These are phyloP conservation scores for Solanum chaucha DNA, from an alignment of 257 asterid species.

Conservation along the genomic window DNA sequence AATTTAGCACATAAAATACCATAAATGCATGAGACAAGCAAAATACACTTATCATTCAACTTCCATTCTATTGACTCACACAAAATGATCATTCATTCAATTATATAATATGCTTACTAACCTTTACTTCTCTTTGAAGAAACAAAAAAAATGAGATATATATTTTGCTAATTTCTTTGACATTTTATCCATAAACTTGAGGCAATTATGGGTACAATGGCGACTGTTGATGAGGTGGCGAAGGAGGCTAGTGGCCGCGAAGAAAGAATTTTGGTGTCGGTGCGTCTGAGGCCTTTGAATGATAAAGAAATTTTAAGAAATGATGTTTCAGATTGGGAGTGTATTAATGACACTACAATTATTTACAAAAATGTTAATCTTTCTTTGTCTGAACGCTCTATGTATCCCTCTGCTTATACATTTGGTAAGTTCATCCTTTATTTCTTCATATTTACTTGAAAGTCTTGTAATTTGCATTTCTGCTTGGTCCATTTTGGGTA, in stretches of 20 bases:
- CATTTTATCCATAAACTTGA: background rate
- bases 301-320: constrained; percentile 56
- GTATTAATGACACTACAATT: constrained; percentile 67
- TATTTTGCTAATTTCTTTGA: background rate
- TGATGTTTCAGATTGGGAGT: constrained; percentile 95
- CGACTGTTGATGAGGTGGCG: constrained; percentile 7
- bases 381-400: constrained; percentile 69
- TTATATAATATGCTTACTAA: background rate
- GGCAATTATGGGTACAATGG: constrained; percentile 9
- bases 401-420: constrained; percentile 72
- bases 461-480: background rate
- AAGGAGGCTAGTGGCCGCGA: constrained; percentile 21
- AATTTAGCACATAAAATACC: constrained; percentile 1
- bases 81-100: background rate
- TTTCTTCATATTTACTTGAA: background rate
- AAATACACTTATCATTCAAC: constrained; percentile 34
- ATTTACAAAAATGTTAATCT: constrained; percentile 63
- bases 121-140: background rate
- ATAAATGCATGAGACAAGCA: constrained; percentile 63
- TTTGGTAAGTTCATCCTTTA: constrained; percentile 52
- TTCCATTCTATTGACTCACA: constrained; percentile 27
- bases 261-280: constrained; percentile 91
- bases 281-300: constrained; percentile 83
- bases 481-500: background rate
- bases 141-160: background rate